phyloP scores from a whole-genome alignment of 2,329 filamentous ascomycete genomes.

The Calonectria fujianensis region DNA sequence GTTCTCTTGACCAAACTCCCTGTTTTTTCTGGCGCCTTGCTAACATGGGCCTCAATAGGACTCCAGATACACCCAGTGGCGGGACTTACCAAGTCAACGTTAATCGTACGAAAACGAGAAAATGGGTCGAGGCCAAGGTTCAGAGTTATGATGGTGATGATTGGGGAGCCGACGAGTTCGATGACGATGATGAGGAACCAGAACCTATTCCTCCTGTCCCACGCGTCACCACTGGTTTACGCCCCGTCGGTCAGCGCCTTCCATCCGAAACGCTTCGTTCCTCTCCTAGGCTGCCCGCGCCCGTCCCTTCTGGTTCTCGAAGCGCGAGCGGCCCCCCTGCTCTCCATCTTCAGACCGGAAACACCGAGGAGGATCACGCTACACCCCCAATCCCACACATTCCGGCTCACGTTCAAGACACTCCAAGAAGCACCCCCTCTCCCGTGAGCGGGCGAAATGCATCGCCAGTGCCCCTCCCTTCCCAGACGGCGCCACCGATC shows the following conservation, averaged over 20 bases:
- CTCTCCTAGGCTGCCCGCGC: conserved; percentile 52
- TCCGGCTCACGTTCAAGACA: conserved; percentile 39
- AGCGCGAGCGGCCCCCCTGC: conserved; percentile 53
- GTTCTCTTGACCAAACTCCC: conserved; percentile 1
- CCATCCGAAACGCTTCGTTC: conserved; percentile 53
- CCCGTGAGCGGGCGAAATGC: conserved; percentile 43
- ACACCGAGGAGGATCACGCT: conserved; percentile 34
- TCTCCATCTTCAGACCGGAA: conserved; percentile 53
- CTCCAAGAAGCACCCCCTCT: conserved; percentile 41
- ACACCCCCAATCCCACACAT: conserved; percentile 29
- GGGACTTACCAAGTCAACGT: conserved; percentile 86
- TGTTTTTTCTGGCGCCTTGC: conserved; percentile 8
- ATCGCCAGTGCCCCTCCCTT: conserved; percentile 47
- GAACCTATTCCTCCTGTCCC: conserved; percentile 63
- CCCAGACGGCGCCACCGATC: conserved; percentile 22
- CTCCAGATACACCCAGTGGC: conserved; percentile 57
- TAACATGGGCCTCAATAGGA: conserved; percentile 50
- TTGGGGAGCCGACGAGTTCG: conserved; percentile 85
- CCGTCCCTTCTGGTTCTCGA: conserved; percentile 51
- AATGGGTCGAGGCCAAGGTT: conserved; percentile 94
- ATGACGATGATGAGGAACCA: conserved; percentile 73
- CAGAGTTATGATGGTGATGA: conserved; percentile 94
- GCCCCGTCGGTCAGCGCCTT: conserved; percentile 57
- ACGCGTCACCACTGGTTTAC: conserved; percentile 53
- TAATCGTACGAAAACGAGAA: conserved; percentile 91